Evolutionary conservation across 306 rosid genomes (phyloP).

Genomic region (Mucuna pruriens): DNA sequence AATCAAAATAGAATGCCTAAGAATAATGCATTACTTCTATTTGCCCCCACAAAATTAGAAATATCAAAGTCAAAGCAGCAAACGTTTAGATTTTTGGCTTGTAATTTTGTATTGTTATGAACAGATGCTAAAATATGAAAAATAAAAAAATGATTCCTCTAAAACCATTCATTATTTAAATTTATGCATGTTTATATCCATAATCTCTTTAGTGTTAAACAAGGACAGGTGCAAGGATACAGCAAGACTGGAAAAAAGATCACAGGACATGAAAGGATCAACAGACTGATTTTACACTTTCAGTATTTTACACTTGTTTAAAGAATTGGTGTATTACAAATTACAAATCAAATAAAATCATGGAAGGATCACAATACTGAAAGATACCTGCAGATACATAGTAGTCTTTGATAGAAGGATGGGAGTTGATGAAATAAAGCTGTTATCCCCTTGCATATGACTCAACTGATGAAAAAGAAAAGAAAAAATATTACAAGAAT

Average conservation of each 20-base stretch:
- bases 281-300: neutral
- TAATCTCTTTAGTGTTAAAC: neutral
- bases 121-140: conserved; percentile 8
- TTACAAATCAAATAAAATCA: conserved; percentile 29
- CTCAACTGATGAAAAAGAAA: conserved; percentile 49
- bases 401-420: conserved; percentile 53
- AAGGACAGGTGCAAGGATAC: neutral
- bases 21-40: neutral
- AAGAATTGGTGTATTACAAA: neutral
- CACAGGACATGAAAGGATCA: conserved; percentile 9
- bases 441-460: conserved; percentile 51
- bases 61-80: neutral
- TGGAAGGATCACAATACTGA: conserved; percentile 14
- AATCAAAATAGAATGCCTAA: neutral
- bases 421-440: conserved; percentile 51
- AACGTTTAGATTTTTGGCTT: neutral
- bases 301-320: neutral
- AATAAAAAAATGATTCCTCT: neutral
- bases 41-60: neutral
- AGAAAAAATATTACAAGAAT: neutral
- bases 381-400: conserved; percentile 61
- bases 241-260: conserved; percentile 27
- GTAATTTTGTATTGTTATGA: neutral
- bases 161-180: neutral
- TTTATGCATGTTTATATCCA: neutral